phyloP scores from a whole-genome alignment of 148 eudicot genomes.

The Diospyros lotus region DNA sequence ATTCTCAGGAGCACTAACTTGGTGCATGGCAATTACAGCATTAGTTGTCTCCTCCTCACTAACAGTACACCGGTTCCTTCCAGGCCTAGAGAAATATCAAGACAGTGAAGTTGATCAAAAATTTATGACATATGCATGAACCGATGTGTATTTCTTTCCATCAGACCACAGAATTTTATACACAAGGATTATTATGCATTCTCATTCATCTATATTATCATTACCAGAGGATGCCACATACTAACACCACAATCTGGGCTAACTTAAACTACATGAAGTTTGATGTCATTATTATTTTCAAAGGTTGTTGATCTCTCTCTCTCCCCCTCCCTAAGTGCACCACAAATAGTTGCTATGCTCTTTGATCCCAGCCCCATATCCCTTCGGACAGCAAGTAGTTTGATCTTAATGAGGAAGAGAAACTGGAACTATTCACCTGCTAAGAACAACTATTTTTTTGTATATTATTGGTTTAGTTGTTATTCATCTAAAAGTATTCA shows the following conservation, averaged over 20 bases:
- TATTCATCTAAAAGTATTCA: background rate
- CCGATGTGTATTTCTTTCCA: background rate
- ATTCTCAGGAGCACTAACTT: conserved; percentile 31
- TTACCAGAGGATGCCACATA: background rate
- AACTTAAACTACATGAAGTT: background rate
- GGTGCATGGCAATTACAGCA: conserved; percentile 44
- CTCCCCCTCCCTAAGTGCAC: background rate
- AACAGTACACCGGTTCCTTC: conserved; percentile 68
- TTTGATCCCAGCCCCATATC: background rate
- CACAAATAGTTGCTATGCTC: background rate
- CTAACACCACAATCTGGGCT: background rate
- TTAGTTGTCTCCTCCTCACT: conserved; percentile 71
- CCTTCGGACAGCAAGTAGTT: background rate
- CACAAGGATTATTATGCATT: background rate
- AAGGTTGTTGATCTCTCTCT: background rate
- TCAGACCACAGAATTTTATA: background rate
- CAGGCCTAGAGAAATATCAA: conserved; percentile 56
- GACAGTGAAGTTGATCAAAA: conserved; percentile 2
- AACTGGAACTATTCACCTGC: background rate
- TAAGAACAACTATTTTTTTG: background rate
- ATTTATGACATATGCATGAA: conserved; percentile 5
- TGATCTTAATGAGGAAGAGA: conserved; percentile 2
- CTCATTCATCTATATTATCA: background rate
- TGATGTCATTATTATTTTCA: background rate
- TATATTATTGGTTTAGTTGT: too few relatives aligned